Base-by-base conservation (phyloP, 331 rosid species). In the Spiraea crenata region DNA sequence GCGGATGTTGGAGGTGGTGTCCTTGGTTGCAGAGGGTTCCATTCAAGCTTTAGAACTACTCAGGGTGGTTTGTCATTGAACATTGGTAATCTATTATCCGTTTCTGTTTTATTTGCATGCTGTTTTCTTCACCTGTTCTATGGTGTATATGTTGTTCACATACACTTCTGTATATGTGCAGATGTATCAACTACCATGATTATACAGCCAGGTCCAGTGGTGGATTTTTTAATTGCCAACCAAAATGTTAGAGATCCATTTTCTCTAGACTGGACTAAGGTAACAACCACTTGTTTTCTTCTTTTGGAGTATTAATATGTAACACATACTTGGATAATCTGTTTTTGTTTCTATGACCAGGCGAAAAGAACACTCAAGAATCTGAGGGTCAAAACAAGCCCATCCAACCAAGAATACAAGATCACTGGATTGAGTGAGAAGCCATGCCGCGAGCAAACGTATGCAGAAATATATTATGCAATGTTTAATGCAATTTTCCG, bases 141-240 rank as follows among this genome's bases (percentile, higher is more conserved):
- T 9, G 52, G 5, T 37, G 15, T 38, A 34, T 65, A 17, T 82
- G 49, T 68, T 14, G 31, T 25, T 25, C 31, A 25, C 31, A 25
- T 25, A 25, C 31, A 25, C 31, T 25, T 25, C 31, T 37, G 12
- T 38, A 34, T 65, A 25, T 82, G 54, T 68, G 12, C 72, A 95
- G 99, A 95, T 83, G 96, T 91, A 37, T 95, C 99, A 0, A 95
- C 99, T 5, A 95, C 99, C 2, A 95, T 91, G 96, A 83, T 91
- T 8, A 82, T 95, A 41, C 82, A 77, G 20, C 98, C 96, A 40
- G 99, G 98, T 1, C 98, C 99, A 2, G 93, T 95, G 49, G 96
- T 95, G 16, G 97, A 91, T 70, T 95, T 95, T 47, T 50, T 95
- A 20, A 87, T 91, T 55, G 70, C 84, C 34, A 91, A 89, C 78